Base-by-base conservation (phyloP, 2,329 filamentous ascomycete species). In the Lasiodiplodia gonubiensis region DNA sequence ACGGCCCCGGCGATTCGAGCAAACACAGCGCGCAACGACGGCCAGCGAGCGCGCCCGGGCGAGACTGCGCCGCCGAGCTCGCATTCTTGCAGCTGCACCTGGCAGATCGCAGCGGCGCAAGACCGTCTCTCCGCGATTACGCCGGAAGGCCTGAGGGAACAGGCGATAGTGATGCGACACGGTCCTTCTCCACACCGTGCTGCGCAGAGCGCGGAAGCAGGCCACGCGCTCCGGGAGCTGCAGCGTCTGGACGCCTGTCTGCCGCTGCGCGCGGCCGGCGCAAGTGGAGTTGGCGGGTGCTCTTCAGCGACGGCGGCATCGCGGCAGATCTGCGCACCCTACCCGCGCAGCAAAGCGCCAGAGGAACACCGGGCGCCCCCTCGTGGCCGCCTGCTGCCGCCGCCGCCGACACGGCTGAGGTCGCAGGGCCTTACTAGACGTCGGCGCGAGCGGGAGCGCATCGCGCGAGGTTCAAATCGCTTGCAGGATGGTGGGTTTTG, bases 401-500 rank as follows among this genome's bases (percentile, higher is more conserved):
- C 59, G 59, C 59, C 59, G 49, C 27, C 46, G 59, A 21, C 46
- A 35, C 59, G 46, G 27, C 59, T 10, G 51, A 27, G 39, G 52
- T 48, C 35, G 42, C 48, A 54, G 35, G 27, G 39, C 48, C 35
- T 37, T 23, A 37, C 23, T 39, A 27, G 57, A 55, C 33, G 23
- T 33, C 66, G 66, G 49, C 57, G 49, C 59, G 37, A 63, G 35
- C n/a, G 55, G 39, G 8, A 55, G 48, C 49, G 66, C 57, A 64
- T 27, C 30, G 51, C 37, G 33, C 49, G 53, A 67, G 57, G 48
- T 46, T 37, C 49, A 11, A 55, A 57, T 60, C 63, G 66, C 49
- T 63, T 65, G 64, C 61, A 69, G 46, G 64, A 63, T 53, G 71
- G 66, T 67, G 67, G 67, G 70, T 71, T 70, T 71, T 69, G 68